These are phyloP conservation scores for Cetraspora pellucida DNA, from an alignment of 192 early-diverging fungal species.

Conservation along the genomic window DNA sequence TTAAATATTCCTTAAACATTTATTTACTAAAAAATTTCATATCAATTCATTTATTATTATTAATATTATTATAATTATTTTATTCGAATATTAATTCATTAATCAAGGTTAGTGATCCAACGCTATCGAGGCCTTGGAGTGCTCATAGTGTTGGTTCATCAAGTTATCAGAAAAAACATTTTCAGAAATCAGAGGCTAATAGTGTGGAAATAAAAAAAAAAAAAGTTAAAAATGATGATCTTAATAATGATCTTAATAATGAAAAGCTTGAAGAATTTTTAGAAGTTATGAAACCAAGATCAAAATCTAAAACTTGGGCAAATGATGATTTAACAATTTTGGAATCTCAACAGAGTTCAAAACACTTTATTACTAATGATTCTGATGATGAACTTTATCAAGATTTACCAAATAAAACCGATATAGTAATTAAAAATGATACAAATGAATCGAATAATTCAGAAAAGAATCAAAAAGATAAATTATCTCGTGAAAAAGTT, in stretches of 20 bases:
- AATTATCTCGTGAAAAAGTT: neutral
- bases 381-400: conserved; percentile 80
- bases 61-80: neutral
- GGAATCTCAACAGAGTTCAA: conserved; percentile 52
- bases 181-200: conserved; percentile 40
- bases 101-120: conserved; percentile 73
- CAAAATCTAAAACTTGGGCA: conserved; percentile 80
- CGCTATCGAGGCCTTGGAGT: conserved; percentile 89
- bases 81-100: neutral
- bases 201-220: conserved; percentile 44
- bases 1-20: too few relatives aligned
- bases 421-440: conserved; percentile 46
- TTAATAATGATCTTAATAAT: conserved; percentile 71
- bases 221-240: conserved; percentile 46
- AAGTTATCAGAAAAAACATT: conserved; percentile 60
- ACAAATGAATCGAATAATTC: conserved; percentile 53
- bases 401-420: conserved; percentile 57
- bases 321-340: conserved; percentile 81
- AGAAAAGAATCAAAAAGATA: conserved; percentile 62
- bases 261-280: conserved; percentile 87
- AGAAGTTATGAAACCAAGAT: conserved; percentile 86
- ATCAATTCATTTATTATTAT: neutral
- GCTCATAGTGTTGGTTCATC: conserved; percentile 84
- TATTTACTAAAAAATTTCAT: neutral
- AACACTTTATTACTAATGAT: conserved; percentile 63